Base-by-base conservation (phyloP, 805 yeast species). In the Suhomyces pyralidae region DNA sequence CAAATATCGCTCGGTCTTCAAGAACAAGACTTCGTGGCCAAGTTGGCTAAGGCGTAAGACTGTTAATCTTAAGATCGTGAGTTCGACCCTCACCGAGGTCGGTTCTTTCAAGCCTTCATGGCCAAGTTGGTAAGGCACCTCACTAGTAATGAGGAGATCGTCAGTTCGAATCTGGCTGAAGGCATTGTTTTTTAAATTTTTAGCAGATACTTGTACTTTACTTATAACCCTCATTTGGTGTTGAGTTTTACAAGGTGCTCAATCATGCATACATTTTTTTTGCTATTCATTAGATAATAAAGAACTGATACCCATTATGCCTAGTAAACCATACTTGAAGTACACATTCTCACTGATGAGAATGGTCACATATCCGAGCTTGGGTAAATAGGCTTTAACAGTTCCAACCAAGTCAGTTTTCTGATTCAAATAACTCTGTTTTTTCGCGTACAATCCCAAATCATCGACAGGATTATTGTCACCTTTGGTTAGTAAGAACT, bases 381-480 rank as follows among this genome's bases (percentile, higher is more conserved):
- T 82, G 14, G 99, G 99, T 52, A 94, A 73, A 66, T 92, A 94
- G 1, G 88, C 97, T 70, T 86, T 86, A n/a, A 93, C 99, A 1
- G 91, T 84, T 2, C 98, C 98, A 7, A 90, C 83, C 49, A 94
- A 80, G 64, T 94, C 98, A 12, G 72, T 77, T 40, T 84, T 80
- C 57, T 92, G 84, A 61, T 89, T 84, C 61, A 94, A 75, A 62
- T 94, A 94, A 46, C 75, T 76, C 63, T 90, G 92, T 51, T 82
- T 83, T 58, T 82, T 79, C 1, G 91, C 88, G 66, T 94, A 94
- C 45, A 94, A 77, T 14, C 90, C 86, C 58, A 94, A 78, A 69
- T 94, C 99, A 69, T 94, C 96, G 49, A 88, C 85, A 3, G 92
- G 89, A 66, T 94, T 94, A 68, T 94, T 94, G 69, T 94, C 99